Base-by-base conservation (phyloP, 495 filamentous ascomycete species). In the Penicillium daleae region DNA sequence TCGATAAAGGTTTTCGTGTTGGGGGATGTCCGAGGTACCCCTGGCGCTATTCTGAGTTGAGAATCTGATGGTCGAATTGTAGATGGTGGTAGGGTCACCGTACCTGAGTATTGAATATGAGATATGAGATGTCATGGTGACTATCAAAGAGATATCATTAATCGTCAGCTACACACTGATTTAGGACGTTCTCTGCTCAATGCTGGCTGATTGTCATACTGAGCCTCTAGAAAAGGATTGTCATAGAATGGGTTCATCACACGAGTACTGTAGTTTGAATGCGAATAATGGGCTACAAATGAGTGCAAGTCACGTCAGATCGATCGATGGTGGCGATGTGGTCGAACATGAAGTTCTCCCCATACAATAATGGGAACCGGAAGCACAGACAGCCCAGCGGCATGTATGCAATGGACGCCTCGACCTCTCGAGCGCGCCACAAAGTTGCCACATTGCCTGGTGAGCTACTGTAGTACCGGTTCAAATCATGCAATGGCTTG, bases 351-450 rank as follows among this genome's bases (percentile, higher is more conserved):
- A 56, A 60, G 22, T 4, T 27, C 56, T 49, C 15, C 35, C 31
- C 24, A 48, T 17, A 46, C 5, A 35, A 50, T 15, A 29, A 22
- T 39, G 12, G 24, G 46, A 50, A 13, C 22, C 13, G 7, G 24
- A 56, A 63, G 56, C 48, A 60, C 52, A 39, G 57, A 59, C 19
- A 63, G 55, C 60, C 17, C 31, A 53, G 46, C 9, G 59, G 48
- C 27, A 69, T 64, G 63, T 63, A 59, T 44, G 29, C 48, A 64
- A 63, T 58, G 12, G 49, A 65, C 24, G 21, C 48, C 46, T 39
- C 42, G 40, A 59, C 24, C 44, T 32, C 37, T 32, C 21, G 53
- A 19, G 22, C 60, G 31, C 66, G 69, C 69, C 63, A 65, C 66
- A 2, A 46, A 48, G 26, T 63, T 35, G 66, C 66, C 64, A 65